These are phyloP conservation scores for Podila verticillata DNA, from an alignment of 192 early-diverging fungal genomes.

Conservation along the genomic window DNA sequence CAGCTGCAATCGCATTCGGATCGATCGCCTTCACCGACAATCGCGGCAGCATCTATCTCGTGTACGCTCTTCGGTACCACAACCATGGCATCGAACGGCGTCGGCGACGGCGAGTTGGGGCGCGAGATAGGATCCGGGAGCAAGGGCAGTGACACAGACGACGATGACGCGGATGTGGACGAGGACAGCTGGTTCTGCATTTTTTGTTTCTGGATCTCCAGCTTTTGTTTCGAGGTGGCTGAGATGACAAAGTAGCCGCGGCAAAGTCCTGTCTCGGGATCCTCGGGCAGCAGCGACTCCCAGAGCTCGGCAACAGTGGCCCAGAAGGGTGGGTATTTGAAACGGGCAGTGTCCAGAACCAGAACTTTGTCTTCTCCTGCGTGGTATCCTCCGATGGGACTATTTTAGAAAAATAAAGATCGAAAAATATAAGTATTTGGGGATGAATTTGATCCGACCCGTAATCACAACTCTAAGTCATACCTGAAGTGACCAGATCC, in stretches of 20 bases:
- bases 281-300: slow-evolving; percentile 83
- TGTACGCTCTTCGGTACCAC: too few relatives aligned
- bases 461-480: background rate
- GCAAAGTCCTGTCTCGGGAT: slow-evolving; percentile 80
- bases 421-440: background rate
- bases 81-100: background rate
- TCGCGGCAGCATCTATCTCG: background rate
- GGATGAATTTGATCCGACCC: background rate
- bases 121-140: background rate
- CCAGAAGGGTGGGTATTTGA: slow-evolving; percentile 94
- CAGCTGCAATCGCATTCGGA: background rate
- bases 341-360: slow-evolving; percentile 89
- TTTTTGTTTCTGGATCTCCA: slow-evolving; percentile 13
- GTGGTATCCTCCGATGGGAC: slow-evolving; percentile 87
- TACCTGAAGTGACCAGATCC: slow-evolving; percentile 91
- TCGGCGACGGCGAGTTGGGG: slow-evolving; percentile 1
- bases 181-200: slow-evolving; percentile 2
- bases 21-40: background rate
- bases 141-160: background rate
- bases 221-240: slow-evolving; percentile 38
- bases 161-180: background rate
- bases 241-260: slow-evolving; percentile 91
- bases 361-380: slow-evolving; percentile 75
- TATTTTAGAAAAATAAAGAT: background rate
- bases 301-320: slow-evolving; percentile 76